phyloP scores from a whole-genome alignment of 208 protist genomes.

The Strigomonas culicis region DNA sequence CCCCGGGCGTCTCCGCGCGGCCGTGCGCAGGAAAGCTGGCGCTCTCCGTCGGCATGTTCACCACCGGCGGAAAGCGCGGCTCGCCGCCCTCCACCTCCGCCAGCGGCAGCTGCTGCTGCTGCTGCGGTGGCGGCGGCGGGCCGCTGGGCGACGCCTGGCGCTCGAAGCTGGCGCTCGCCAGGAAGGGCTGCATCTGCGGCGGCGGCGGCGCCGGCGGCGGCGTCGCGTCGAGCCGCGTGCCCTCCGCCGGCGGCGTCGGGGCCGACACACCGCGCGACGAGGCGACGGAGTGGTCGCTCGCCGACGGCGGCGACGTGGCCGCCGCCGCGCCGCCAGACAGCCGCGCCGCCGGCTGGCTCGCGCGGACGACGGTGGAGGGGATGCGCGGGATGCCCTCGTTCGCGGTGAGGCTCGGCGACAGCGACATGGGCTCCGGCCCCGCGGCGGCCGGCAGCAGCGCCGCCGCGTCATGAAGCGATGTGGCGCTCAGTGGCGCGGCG shows the following conservation, averaged over 20 bases:
- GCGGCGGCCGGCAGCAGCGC: constrained; percentile 1
- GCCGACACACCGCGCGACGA: neutral
- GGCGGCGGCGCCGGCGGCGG: neutral
- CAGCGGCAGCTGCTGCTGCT: constrained; percentile 17
- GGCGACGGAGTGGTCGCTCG: neutral
- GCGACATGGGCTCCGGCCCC: neutral
- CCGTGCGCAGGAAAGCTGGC: neutral
- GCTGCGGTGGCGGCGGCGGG: constrained; percentile 18
- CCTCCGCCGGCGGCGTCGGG: neutral
- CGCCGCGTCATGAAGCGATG: neutral
- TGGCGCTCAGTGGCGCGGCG: neutral
- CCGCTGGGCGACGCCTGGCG: constrained; percentile 27
- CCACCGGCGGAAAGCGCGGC: neutral
- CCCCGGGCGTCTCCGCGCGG: neutral
- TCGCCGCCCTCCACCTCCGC: neutral
- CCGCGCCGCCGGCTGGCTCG: neutral
- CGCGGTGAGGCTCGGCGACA: neutral
- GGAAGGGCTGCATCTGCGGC: neutral
- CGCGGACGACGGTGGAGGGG: neutral
- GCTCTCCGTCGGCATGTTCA: neutral
- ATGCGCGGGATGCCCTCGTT: neutral
- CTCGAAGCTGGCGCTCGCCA: neutral
- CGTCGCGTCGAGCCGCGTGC: neutral
- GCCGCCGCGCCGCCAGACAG: neutral
- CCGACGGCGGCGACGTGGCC: neutral